Base-by-base conservation (phyloP, 2,329 filamentous ascomycete genomes). In the Tolypocladium cylindrosporum region DNA sequence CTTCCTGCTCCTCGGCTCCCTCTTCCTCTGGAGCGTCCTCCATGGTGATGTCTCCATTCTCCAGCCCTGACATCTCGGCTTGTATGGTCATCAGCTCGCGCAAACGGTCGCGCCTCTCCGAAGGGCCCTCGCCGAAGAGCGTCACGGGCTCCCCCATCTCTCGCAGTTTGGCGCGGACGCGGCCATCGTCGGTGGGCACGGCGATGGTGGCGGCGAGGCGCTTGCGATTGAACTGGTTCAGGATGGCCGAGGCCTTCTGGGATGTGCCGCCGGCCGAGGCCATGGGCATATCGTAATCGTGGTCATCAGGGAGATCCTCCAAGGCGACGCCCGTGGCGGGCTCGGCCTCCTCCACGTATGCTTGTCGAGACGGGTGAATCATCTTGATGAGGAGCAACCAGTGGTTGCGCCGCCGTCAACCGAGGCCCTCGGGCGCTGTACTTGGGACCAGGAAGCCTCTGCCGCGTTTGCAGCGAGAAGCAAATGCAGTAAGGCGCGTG, bases 91-190 rank as follows among this genome's bases (percentile, higher is more conserved):
- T 77, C 36, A 97, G 76, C 66, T 91, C 89, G 62, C 94, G 85
- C 66, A 99, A 74, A 62, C 94, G 85, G 68, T 96, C 92, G 76
- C 95, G 83, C 60, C 94, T 81, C 66, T 97, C 93, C 34, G 84
- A 86, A 1, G 87, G 87, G 0, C 90, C 90, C 75, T 99, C 94
- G 59, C 92, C 94, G 63, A 99, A 99, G 0, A 97, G 79, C 0
- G 93, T 99, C 57, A 97, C 86, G 13, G 94, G 94, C 69, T 99
- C 89, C n/a, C 90, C 91, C 62, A 96, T 80, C 67, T 94, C 88
- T 63, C 94, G 86, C 59, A 97, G 81, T 63, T 84, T 86, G 42
- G 85, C 79, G 60, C 91, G 89, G 54, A 99, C 92, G 66, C 89
- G 85, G 61, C 83, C 86, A 77, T 99, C 94, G 71, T 97, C 92